Evolutionary conservation across 345 rosid genomes (phyloP), one percentile per base, ranked within the genome.

Genomic region (Gossypium herbaceum): DNA sequence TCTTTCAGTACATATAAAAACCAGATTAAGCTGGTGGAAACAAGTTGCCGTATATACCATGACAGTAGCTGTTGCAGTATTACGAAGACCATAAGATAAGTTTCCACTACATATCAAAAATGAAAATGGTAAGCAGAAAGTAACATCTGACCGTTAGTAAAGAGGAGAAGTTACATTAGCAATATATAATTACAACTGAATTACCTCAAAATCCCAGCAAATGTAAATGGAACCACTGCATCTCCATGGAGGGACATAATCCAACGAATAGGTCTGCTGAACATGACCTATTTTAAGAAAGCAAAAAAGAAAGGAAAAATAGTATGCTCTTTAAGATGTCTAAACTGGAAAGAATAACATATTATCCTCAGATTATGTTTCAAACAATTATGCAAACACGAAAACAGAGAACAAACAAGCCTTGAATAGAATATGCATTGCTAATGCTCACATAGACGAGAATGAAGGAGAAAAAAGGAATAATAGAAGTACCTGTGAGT

Each of bases 191-290:
- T 58, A 79, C 74, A 76, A 45, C 27, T 82, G 73, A 76, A 45
- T 43, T 81, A 92, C 98, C 98, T 92, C 65, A 81, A 77, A 78
- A 91, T 79, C 73, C 98, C 98, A 82, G 97, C 94, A 88, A 87
- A 91, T 2, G 73, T 78, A 82, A 94, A 92, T 60, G 97, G 98
- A 79, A 94, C 91, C 73, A 90, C 81, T 58, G 79, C 82, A 74
- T 88, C 90, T 75, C 98, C 98, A 72, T 92, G 97, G 76, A 94
- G 82, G 79, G 97, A 97, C 91, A 92, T 76, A 78, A 94, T 86
- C 98, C 98, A 94, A 78, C 97, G 97, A 76, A 94, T 78, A 52
- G 98, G 98, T 80, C 98, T 85, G 86, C 97, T 91, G 84, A 94
- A 94, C 82, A 85, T 57, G 59, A 91, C 87, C 98, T 94, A 83